Conservation (phyloP, 768 basidiomycete genomes). For the Naganishia friedmannii region DNA sequence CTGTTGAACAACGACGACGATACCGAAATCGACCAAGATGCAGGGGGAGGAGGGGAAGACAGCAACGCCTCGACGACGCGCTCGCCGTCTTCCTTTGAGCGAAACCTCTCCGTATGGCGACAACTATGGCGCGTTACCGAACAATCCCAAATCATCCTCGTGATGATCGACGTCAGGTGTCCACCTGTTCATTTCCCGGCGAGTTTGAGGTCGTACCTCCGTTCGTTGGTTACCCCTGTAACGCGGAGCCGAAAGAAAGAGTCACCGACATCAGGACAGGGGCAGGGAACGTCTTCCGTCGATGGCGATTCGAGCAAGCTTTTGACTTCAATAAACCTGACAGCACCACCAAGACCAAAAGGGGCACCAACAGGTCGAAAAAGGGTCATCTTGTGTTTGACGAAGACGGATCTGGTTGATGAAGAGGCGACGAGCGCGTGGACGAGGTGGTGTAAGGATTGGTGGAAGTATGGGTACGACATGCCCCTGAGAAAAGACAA, state of each 20-base stretch:
- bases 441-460: slow-evolving; percentile 45
- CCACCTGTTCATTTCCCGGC: slow-evolving; percentile 88
- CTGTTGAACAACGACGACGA: background rate
- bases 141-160: slow-evolving; percentile 86
- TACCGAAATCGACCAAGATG: background rate
- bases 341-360: slow-evolving; percentile 53
- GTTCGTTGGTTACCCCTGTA: slow-evolving; percentile 60
- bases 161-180: slow-evolving; percentile 95
- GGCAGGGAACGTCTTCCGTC: no score
- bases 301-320: no score
- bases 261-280: no score
- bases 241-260: slow-evolving; percentile 59
- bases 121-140: slow-evolving; percentile 97
- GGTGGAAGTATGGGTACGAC: slow-evolving; percentile 43
- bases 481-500: slow-evolving; percentile 35
- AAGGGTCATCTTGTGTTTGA: slow-evolving; percentile 90
- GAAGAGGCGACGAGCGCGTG: slow-evolving; percentile 52
- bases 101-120: slow-evolving; percentile 96
- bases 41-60: no score
- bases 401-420: slow-evolving; percentile 79
- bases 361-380: slow-evolving; percentile 77
- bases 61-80: no score
- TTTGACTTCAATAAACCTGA: no score
- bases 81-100: slow-evolving; percentile 92
- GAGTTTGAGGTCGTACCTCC: slow-evolving; percentile 80